Evolutionary conservation across 495 filamentous ascomycete genomes (phyloP), one percentile per base, ranked within the genome.

Genomic region (Hyphodiscus hymeniophilus): DNA sequence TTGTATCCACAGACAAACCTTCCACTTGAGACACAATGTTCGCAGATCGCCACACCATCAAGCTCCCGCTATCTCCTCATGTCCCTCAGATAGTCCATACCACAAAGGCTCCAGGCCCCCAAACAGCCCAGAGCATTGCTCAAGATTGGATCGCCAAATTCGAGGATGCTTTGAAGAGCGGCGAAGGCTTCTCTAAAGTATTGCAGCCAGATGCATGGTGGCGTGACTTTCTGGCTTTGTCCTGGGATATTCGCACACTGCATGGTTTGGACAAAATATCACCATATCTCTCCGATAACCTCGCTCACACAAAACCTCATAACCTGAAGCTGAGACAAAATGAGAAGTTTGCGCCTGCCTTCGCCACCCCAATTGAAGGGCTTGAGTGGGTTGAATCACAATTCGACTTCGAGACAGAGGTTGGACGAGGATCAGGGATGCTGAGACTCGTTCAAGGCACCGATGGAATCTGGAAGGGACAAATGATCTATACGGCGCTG

Each of bases 191-290:
- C n/a, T n/a, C n/a, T n/a, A n/a, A n/a, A n/a, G n/a, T n/a, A n/a
- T n/a, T n/a, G n/a, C n/a, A n/a, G n/a, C n/a, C n/a, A n/a, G n/a
- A n/a, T n/a, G n/a, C n/a, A n/a, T n/a, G n/a, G n/a, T 75, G 73
- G 70, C 65, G 73, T 3, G 73, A 77, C 30, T 65, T 68, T 52
- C 62, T 76, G 4, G 64, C 66, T 6, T 51, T 77, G 4, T 66
- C 68, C 44, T 77, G 73, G 73, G 69, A 75, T 36, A 59, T 71
- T 52, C 66, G 63, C n/a, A 77, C 76, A 1, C 39, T 75, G 20
- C 68, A 73, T 33, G 67, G 73, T 0, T 61, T 55, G 5, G 55
- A 68, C 4, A 66, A 66, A 8, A 69, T 79, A 10, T 32, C 59
- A 1, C 46, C 57, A 1, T 73, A 71, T 38, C 65, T 74, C 20